phyloP scores from a whole-genome alignment of 2,329 filamentous ascomycete genomes.

The Arthrobotrys iridis region DNA sequence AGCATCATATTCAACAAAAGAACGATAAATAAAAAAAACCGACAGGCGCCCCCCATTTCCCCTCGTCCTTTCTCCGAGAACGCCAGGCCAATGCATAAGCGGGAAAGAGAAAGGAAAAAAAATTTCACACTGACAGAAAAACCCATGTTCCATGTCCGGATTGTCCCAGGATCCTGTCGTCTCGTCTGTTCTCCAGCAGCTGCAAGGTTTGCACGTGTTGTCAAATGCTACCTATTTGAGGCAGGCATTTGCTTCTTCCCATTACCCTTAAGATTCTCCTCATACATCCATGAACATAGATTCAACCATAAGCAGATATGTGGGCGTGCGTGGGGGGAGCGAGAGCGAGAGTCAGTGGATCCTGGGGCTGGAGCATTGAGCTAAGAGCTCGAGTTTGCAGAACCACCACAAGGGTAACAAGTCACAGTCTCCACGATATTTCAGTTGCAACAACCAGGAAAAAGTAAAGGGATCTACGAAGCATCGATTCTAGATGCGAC shows the following conservation, averaged over 20 bases:
- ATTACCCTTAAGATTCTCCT: conserved; percentile 5
- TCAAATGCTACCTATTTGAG: conserved; percentile 49
- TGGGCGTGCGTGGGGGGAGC: conserved; percentile 27
- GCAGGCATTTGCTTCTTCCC: conserved; percentile 18
- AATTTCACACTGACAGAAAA: background rate
- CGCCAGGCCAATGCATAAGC: background rate
- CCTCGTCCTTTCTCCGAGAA: conserved; percentile 15
- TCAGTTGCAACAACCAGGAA: conserved; percentile 9
- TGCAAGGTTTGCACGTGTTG: conserved; percentile 50
- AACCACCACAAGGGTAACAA: conserved; percentile 11
- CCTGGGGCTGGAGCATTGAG: background rate
- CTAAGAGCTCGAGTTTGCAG: conserved; percentile 47
- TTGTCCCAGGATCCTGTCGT: conserved; percentile 22
- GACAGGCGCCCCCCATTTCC: background rate
- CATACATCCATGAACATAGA: conserved; percentile 11
- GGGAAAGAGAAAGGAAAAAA: background rate
- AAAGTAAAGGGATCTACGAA: conserved; percentile 52
- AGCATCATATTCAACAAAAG: background rate
- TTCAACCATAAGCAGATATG: conserved; percentile 19
- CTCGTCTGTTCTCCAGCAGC: conserved; percentile 8
- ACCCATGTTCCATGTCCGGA: conserved; percentile 28
- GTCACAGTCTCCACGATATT: conserved; percentile 9
- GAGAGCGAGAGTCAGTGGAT: background rate
- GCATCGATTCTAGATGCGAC: conserved; percentile 54
- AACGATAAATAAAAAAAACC: too few species aligned